A percentile compares a stretch with the other conserved stretches of the same genome.
phyloP scores from a whole-genome alignment of 192 early-diverging fungal species.

The Phycomyces nitens region DNA sequence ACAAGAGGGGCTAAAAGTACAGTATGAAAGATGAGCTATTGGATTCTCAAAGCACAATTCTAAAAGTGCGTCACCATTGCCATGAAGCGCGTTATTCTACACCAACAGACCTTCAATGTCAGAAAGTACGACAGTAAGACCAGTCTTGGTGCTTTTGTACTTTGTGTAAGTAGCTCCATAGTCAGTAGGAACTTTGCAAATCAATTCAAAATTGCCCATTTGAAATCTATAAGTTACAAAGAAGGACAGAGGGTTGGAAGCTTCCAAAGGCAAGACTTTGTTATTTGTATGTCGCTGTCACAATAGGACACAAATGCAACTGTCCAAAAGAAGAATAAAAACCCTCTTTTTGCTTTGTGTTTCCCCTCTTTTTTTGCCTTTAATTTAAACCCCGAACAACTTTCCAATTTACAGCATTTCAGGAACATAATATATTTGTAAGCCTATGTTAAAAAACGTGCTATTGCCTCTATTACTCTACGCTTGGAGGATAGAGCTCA shows the following conservation, averaged over 20 bases:
- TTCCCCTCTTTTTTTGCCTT: too few relatives aligned
- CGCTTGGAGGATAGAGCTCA: background rate
- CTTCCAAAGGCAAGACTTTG: too few relatives aligned
- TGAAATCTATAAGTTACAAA: too few relatives aligned
- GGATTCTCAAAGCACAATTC: background rate
- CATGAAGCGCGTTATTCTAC: background rate
- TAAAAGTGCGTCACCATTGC: background rate
- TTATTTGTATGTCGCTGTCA: too few relatives aligned
- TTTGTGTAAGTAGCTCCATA: conserved; percentile 50
- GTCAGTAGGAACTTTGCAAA: conserved; percentile 42
- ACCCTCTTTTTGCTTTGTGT: too few relatives aligned
- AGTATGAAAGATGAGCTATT: conserved; percentile 1
- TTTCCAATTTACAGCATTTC: too few relatives aligned
- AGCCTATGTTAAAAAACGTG: too few relatives aligned
- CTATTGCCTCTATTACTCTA: background rate
- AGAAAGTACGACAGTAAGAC: conserved; percentile 50
- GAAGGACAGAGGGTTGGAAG: too few relatives aligned
- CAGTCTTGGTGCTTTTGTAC: conserved; percentile 44
- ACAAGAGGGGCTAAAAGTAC: conserved; percentile 46
- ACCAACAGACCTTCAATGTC: conserved; percentile 47
- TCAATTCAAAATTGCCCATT: conserved; percentile 34
- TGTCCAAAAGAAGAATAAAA: too few relatives aligned
- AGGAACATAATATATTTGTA: too few relatives aligned
- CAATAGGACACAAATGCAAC: too few relatives aligned
- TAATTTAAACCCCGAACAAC: too few relatives aligned